Conservation (phyloP, 345 rosid species). For the Cochlearia excelsa region DNA sequence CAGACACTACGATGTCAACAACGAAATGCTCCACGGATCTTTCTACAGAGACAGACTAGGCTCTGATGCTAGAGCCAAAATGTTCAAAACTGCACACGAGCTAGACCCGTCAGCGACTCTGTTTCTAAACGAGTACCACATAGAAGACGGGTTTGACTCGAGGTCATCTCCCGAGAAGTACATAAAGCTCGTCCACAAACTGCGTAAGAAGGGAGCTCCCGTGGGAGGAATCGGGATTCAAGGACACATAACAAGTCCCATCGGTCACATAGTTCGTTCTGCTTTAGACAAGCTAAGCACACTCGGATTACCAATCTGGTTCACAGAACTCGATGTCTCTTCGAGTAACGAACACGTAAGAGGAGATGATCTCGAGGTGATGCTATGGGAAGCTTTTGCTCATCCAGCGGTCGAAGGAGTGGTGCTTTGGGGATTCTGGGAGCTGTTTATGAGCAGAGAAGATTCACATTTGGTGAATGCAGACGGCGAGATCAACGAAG, state of each 20-base stretch:
- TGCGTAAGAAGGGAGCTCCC: conserved; percentile 75
- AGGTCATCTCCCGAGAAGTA: conserved; percentile 77
- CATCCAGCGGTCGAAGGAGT: conserved; percentile 96
- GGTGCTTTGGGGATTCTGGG: conserved; percentile 99
- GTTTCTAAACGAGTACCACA: conserved; percentile 85
- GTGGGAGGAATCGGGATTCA: conserved; percentile 95
- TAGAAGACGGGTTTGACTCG: conserved; percentile 79
- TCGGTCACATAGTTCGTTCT: conserved; percentile 65
- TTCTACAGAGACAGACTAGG: conserved; percentile 69
- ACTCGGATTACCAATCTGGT: conserved; percentile 91
- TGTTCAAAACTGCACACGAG: conserved; percentile 71
- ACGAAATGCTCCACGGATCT: conserved; percentile 96
- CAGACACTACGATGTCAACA: conserved; percentile 91
- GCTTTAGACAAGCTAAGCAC: conserved; percentile 72
- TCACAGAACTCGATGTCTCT: conserved; percentile 88
- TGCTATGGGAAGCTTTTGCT: conserved; percentile 88
- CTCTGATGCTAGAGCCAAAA: conserved; percentile 53
- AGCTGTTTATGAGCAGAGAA: conserved; percentile 82
- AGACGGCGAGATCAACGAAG: conserved; percentile 82
- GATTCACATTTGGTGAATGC: conserved; percentile 77
- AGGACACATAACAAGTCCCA: conserved; percentile 83
- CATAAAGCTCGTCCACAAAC: conserved; percentile 57
- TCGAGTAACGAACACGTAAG: conserved; percentile 70
- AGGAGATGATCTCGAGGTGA: conserved; percentile 93
- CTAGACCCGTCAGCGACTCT: conserved; percentile 69